Evolutionary conservation across 1,139 yeast genomes (phyloP).

Genomic region (Blastobotrys indianensis): DNA sequence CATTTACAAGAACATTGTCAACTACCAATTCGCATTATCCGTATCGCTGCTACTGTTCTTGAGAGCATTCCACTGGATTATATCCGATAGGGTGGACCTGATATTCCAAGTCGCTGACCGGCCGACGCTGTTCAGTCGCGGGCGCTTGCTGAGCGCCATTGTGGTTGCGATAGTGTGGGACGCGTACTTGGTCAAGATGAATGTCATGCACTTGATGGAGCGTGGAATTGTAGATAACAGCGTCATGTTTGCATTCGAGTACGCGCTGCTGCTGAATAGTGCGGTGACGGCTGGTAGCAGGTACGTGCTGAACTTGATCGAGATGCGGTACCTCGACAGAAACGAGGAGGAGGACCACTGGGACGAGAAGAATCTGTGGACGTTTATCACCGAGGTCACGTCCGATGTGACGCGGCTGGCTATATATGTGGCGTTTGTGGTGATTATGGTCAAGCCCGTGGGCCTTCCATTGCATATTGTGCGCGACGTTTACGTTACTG

Average conservation of each 20-base stretch:
- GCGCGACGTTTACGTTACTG: constrained; percentile 58
- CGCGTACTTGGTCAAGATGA: constrained; percentile 45
- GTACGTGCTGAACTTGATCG: constrained; percentile 51
- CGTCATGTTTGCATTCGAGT: constrained; percentile 70
- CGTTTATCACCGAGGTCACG: constrained; percentile 52
- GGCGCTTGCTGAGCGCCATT: constrained; percentile 38
- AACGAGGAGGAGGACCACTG: constrained; percentile 59
- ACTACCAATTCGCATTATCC: constrained; percentile 39
- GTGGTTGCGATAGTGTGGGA: constrained; percentile 46
- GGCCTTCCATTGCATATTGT: constrained; percentile 61
- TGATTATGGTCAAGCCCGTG: constrained; percentile 42
- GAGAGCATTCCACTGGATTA: constrained; percentile 71
- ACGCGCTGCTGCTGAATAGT: constrained; percentile 59
- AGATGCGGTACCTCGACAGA: constrained; percentile 42
- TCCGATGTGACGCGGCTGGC: constrained; percentile 37
- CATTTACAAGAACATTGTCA: constrained; percentile 51
- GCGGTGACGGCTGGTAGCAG: constrained; percentile 46
- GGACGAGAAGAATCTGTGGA: constrained; percentile 64
- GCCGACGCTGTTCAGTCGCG: constrained; percentile 31
- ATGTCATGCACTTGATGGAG: constrained; percentile 52
- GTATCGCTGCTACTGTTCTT: constrained; percentile 44
- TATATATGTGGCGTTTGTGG: constrained; percentile 49
- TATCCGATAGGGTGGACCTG: constrained; percentile 38
- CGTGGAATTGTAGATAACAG: constrained; percentile 34
- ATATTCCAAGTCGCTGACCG: constrained; percentile 32